Evolutionary conservation across 306 rosid genomes (phyloP).

Genomic region (Astragalus membranaceus): DNA sequence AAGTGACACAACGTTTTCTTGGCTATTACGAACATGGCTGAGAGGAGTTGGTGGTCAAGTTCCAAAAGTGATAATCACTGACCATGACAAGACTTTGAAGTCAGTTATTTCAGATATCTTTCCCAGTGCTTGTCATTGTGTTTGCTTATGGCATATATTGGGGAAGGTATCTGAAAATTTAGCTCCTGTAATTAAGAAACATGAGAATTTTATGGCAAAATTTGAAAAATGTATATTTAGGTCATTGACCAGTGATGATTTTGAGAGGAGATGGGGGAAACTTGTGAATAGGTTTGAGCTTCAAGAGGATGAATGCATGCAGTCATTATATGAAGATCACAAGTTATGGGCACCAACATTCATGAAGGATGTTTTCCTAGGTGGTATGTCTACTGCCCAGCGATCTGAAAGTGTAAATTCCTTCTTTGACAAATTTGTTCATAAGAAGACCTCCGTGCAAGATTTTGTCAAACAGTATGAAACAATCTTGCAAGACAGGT

Average conservation of each 20-base stretch:
- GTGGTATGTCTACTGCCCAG: slow-evolving; percentile 80
- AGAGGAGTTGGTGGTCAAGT: slow-evolving; percentile 86
- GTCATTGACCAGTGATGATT: slow-evolving; percentile 75
- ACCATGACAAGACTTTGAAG: slow-evolving; percentile 73
- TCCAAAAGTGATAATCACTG: slow-evolving; percentile 81
- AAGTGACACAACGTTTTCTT: slow-evolving; percentile 57
- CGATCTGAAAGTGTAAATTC: slow-evolving; percentile 94
- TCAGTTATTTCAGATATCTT: slow-evolving; percentile 62
- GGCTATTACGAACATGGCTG: slow-evolving; percentile 81
- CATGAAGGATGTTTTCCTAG: slow-evolving; percentile 70
- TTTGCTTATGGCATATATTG: slow-evolving; percentile 79
- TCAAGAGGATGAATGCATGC: slow-evolving; percentile 75
- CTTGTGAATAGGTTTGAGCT: slow-evolving; percentile 70
- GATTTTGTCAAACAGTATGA: slow-evolving; percentile 86
- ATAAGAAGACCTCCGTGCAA: slow-evolving; percentile 79
- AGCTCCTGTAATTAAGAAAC: slow-evolving; percentile 60
- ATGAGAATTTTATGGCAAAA: slow-evolving; percentile 69
- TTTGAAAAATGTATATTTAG: slow-evolving; percentile 83
- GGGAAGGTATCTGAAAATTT: slow-evolving; percentile 85
- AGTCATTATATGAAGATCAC: slow-evolving; percentile 65
- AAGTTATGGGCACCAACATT: slow-evolving; percentile 82
- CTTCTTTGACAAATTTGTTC: slow-evolving; percentile 87
- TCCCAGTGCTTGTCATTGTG: slow-evolving; percentile 59
- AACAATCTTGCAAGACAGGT: slow-evolving; percentile 83
- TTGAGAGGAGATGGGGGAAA: slow-evolving; percentile 88